These are phyloP conservation scores for Aspergillus chevalieri DNA, from an alignment of 2,329 filamentous ascomycete species.

Conservation along the genomic window DNA sequence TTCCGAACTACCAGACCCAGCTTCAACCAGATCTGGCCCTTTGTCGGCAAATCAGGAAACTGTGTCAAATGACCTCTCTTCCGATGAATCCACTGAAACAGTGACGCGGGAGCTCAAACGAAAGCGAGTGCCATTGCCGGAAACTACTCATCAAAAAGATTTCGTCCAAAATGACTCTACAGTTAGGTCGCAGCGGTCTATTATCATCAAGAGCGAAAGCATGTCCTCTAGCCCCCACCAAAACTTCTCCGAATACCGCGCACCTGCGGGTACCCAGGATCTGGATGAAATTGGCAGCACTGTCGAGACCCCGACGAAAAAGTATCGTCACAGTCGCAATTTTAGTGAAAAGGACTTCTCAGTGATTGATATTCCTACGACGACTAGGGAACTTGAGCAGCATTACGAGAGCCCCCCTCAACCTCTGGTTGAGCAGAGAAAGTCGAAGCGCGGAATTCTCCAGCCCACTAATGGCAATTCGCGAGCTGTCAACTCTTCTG, in stretches of 20 bases:
- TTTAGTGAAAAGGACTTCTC: not conserved
- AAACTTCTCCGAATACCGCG: slow-evolving; percentile 5
- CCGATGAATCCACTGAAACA: slow-evolving; percentile 2
- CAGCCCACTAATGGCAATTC: slow-evolving; percentile 26
- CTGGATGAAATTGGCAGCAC: slow-evolving; percentile 46
- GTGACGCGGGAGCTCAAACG: slow-evolving; percentile 15
- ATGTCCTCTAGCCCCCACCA: slow-evolving; percentile 28
- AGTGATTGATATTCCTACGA: not conserved
- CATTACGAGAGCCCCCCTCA: not conserved
- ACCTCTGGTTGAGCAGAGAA: not conserved
- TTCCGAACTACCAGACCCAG: slow-evolving; percentile 5
- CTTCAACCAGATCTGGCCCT: slow-evolving; percentile 12
- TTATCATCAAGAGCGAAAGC: slow-evolving; percentile 32
- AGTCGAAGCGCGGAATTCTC: slow-evolving; percentile 13
- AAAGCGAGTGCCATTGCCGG: slow-evolving; percentile 8
- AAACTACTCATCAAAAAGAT: not conserved
- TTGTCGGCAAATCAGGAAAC: slow-evolving; percentile 4
- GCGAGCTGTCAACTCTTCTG: slow-evolving; percentile 1
- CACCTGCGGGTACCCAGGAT: slow-evolving; percentile 54
- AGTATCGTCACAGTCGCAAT: slow-evolving; percentile 4
- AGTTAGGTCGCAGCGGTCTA: slow-evolving; percentile 10
- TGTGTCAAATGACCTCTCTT: not conserved
- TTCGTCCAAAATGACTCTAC: not conserved
- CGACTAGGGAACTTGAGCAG: not conserved
- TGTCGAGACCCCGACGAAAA: slow-evolving; percentile 39